These are phyloP conservation scores for Cyathus striatus DNA, from an alignment of 768 basidiomycete species.

Conservation along the genomic window DNA sequence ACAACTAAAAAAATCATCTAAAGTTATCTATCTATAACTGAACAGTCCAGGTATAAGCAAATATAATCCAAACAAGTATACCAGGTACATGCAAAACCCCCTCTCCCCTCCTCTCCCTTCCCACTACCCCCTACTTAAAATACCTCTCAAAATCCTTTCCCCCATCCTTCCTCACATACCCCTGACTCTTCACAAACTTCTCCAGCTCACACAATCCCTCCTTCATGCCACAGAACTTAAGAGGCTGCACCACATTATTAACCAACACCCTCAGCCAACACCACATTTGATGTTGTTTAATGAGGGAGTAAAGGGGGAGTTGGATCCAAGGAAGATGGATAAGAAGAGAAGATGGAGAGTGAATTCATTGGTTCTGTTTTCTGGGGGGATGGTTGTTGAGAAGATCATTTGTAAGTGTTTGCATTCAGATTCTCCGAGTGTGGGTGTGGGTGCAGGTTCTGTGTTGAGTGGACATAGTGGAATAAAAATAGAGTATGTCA, in stretches of 20 bases:
- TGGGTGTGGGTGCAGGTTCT: too few species aligned
- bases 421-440: slow-evolving; percentile 6
- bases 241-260: slow-evolving; percentile 64
- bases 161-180: slow-evolving; percentile 62
- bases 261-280: slow-evolving; percentile 80
- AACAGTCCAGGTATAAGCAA: too few species aligned
- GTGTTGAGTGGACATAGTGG: too few species aligned
- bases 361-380: slow-evolving; percentile 68
- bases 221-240: slow-evolving; percentile 53
- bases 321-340: slow-evolving; percentile 27
- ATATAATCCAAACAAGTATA: too few species aligned
- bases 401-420: slow-evolving; percentile 56
- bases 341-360: slow-evolving; percentile 44
- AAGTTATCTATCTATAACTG: too few species aligned
- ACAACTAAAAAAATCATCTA: too few species aligned
- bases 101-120: too few species aligned
- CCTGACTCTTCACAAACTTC: slow-evolving; percentile 67
- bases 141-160: slow-evolving; percentile 71
- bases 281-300: too few species aligned
- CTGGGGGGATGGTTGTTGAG: slow-evolving; percentile 71
- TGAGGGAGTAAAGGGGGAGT: slow-evolving; percentile 12
- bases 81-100: too few species aligned
- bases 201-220: slow-evolving; percentile 61
- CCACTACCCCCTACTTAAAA: slow-evolving; percentile 16
- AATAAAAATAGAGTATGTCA: slow-evolving; percentile 39